A percentile compares a stretch with the other conserved stretches of the same genome.
These are phyloP conservation scores for Pythium dissotocum DNA, from an alignment of 352 stramenopile species.

Conservation along the genomic window DNA sequence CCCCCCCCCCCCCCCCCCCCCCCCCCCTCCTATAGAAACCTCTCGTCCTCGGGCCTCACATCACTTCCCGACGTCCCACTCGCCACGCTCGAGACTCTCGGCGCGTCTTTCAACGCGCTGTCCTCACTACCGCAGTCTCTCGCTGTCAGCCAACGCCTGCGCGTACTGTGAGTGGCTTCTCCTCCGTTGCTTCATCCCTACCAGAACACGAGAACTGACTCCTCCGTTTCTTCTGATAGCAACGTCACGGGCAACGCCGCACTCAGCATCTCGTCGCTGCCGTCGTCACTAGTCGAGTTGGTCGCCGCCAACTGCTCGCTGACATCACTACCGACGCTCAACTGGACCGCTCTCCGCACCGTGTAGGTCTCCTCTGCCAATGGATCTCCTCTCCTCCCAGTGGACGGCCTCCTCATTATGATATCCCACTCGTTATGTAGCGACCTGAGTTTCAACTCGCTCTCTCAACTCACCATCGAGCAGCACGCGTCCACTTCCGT, in stretches of 20 bases:
- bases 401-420: background rate
- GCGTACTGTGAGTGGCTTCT: background rate
- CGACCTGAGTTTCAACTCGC: constrained; percentile 8
- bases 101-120: constrained; percentile 4
- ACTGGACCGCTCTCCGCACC: background rate
- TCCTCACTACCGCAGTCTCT: background rate
- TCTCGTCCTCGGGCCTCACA: background rate
- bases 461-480: background rate
- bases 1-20: too few relatives aligned
- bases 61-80: background rate
- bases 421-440: background rate
- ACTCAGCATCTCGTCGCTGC: constrained; percentile 2
- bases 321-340: constrained; percentile 1
- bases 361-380: constrained; percentile 1
- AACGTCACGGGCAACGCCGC: constrained; percentile 6
- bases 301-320: constrained; percentile 12
- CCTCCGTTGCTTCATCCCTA: background rate
- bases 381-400: background rate
- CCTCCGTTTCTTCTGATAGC: background rate
- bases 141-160: background rate
- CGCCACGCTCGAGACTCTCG: background rate
- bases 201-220: background rate
- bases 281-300: background rate
- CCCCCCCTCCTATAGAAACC: background rate
- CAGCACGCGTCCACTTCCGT: background rate